These are phyloP conservation scores for Parasitella parasitica DNA, from an alignment of 371 early-diverging fungal genomes.

Conservation along the genomic window DNA sequence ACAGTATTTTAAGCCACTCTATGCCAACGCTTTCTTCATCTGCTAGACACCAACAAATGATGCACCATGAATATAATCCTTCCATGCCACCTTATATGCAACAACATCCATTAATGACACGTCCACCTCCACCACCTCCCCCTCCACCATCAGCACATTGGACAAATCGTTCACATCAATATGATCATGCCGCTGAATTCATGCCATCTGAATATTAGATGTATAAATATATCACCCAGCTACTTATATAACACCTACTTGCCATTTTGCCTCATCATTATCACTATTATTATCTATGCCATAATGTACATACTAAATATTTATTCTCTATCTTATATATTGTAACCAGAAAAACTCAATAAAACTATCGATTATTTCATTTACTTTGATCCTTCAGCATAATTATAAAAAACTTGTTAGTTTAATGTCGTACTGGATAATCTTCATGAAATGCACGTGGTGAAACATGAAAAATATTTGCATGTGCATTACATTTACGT, in stretches of 20 bases:
- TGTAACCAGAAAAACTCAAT: not conserved
- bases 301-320: not conserved
- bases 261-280: not conserved
- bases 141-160: slow-evolving; percentile 2
- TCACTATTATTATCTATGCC: not conserved
- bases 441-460: not conserved
- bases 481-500: not conserved
- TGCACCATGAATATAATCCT: slow-evolving; percentile 3
- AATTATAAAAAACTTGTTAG: not conserved
- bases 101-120: not conserved
- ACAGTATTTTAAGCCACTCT: slow-evolving; percentile 2
- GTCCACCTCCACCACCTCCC: slow-evolving; percentile 1
- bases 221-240: too few relatives aligned
- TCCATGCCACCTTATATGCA: slow-evolving; percentile 16
- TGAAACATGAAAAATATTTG: not conserved
- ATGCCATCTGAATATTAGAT: slow-evolving; percentile 9
- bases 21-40: not conserved
- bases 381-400: not conserved
- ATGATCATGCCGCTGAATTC: slow-evolving; percentile 2
- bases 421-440: not conserved
- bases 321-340: not conserved
- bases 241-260: not conserved
- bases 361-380: not conserved
- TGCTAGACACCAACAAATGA: not conserved
- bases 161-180: not conserved